These are phyloP conservation scores for Wickerhamiella lipophila DNA, from an alignment of 805 yeast genomes.

Conservation along the genomic window DNA sequence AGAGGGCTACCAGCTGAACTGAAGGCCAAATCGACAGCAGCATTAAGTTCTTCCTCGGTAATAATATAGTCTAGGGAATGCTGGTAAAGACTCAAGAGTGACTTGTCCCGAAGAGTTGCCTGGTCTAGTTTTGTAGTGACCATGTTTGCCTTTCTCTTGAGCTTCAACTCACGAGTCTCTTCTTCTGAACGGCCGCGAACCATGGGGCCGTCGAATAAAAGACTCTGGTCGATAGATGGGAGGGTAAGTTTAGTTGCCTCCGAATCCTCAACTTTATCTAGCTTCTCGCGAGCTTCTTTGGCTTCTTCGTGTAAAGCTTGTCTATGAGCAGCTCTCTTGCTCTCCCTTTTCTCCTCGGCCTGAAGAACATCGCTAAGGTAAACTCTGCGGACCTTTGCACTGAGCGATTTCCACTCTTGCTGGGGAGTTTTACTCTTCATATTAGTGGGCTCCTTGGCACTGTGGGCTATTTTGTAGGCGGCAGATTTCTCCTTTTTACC, in stretches of 20 bases:
- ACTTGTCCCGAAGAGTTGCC: conserved; percentile 41
- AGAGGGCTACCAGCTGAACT: neutral
- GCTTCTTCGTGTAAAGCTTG: conserved; percentile 30
- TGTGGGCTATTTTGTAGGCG: conserved; percentile 41
- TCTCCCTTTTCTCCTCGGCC: conserved; percentile 40
- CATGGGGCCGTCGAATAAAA: conserved; percentile 50
- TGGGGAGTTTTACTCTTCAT: conserved; percentile 20
- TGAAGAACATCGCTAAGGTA: conserved; percentile 53
- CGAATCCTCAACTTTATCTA: conserved; percentile 28
- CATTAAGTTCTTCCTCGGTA: conserved; percentile 51
- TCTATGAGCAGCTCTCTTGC: conserved; percentile 31
- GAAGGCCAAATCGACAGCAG: conserved; percentile 34
- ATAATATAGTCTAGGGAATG: conserved; percentile 56
- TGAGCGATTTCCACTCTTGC: conserved; percentile 37
- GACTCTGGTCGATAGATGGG: conserved; percentile 56
- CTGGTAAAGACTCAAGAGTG: conserved; percentile 59
- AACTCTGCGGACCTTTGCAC: conserved; percentile 57
- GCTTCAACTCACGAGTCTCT: conserved; percentile 43
- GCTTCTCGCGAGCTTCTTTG: conserved; percentile 23
- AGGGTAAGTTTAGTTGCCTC: conserved; percentile 50
- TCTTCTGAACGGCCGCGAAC: conserved; percentile 62
- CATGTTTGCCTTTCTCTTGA: conserved; percentile 59
- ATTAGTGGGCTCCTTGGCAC: conserved; percentile 38
- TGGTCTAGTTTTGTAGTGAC: conserved; percentile 39
- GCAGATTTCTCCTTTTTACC: conserved; percentile 39